Percentiles rank a stretch among this genome's conserved stretches.
Evolutionary conservation across 495 filamentous ascomycete species (phyloP).

Genomic region (Penicillium pulvis): DNA sequence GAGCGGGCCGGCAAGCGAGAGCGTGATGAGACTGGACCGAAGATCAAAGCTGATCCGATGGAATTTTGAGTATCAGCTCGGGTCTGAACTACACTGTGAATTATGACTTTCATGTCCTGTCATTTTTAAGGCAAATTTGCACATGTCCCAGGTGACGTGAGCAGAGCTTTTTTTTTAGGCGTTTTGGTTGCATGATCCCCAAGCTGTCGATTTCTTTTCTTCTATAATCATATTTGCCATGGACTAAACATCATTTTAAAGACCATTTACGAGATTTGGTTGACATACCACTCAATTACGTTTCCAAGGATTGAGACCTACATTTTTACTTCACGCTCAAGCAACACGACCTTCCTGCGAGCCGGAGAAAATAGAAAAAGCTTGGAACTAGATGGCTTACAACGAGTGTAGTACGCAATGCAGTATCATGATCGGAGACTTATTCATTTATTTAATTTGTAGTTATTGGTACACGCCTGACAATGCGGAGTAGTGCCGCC

Average conservation of each 20-base stretch:
- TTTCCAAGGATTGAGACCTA: too few relatives aligned
- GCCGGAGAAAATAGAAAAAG: too few relatives aligned
- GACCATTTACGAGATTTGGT: background rate
- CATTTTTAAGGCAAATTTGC: background rate
- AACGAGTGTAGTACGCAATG: background rate
- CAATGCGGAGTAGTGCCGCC: constrained; percentile 5
- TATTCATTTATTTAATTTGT: constrained; percentile 17
- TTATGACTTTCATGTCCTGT: constrained; percentile 11
- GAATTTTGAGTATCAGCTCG: constrained; percentile 41
- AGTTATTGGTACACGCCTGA: constrained; percentile 24
- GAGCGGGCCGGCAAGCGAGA: constrained; percentile 77
- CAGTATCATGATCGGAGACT: background rate
- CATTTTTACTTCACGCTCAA: too few relatives aligned
- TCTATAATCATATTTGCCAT: background rate
- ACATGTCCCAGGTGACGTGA: background rate
- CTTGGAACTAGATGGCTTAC: too few relatives aligned
- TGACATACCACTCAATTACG: background rate
- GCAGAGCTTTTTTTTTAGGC: constrained; percentile 5
- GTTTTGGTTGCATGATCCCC: constrained; percentile 12
- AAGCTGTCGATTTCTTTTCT: background rate
- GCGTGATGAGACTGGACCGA: constrained; percentile 54
- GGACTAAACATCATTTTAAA: background rate
- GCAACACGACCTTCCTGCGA: too few relatives aligned
- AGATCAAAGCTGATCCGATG: constrained; percentile 54
- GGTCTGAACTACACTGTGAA: constrained; percentile 1